Conservation (phyloP, 192 early-diverging fungal species). For the Paraglomus occultum region DNA sequence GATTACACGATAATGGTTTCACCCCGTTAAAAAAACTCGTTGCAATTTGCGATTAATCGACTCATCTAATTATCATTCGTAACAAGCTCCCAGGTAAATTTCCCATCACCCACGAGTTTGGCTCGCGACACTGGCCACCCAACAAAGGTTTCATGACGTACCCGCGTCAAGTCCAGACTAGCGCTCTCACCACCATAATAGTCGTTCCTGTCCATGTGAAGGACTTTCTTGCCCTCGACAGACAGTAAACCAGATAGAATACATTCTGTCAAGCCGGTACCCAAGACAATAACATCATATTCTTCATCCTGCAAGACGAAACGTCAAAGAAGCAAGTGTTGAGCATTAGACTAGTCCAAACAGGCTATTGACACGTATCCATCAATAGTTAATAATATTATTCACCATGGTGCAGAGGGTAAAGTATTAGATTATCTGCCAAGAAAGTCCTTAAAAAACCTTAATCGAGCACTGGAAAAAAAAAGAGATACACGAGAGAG, state of each 20-base stretch:
- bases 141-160: slow-evolving; percentile 1
- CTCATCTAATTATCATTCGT: slow-evolving; percentile 17
- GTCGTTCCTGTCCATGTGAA: slow-evolving; percentile 92
- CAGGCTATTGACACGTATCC: too few relatives aligned
- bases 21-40: too few relatives aligned
- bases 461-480: too few relatives aligned
- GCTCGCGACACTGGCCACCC: background rate
- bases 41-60: slow-evolving; percentile 22
- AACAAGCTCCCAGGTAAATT: slow-evolving; percentile 27
- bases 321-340: too few relatives aligned
- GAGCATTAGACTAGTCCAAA: too few relatives aligned
- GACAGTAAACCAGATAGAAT: slow-evolving; percentile 84
- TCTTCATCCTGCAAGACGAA: slow-evolving; percentile 66
- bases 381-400: too few relatives aligned
- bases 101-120: slow-evolving; percentile 5
- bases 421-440: too few relatives aligned
- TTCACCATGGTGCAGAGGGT: too few relatives aligned
- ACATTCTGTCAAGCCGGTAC: slow-evolving; percentile 89
- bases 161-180: slow-evolving; percentile 94
- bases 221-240: slow-evolving; percentile 89
- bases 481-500: too few relatives aligned
- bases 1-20: background rate
- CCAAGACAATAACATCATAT: slow-evolving; percentile 87
- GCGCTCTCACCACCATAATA: slow-evolving; percentile 99
- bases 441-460: too few relatives aligned